Evolutionary conservation across 73 alveolate species (phyloP), one percentile per base, ranked within the genome.

Genomic region (Symbiodinium natans): DNA sequence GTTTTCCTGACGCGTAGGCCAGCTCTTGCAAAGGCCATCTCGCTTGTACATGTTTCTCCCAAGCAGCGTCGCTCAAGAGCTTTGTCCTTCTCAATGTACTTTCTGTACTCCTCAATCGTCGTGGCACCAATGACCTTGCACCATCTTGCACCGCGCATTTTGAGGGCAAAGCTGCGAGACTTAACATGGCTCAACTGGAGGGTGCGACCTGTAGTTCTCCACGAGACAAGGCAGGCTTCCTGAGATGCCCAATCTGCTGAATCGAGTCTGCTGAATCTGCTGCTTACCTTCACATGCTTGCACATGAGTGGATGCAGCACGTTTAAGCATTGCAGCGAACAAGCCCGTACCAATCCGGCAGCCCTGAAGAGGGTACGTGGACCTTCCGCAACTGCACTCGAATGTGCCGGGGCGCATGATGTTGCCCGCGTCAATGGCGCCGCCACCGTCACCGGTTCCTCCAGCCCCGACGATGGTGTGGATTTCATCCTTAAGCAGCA

Each of bases 381-480:
- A n/a, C n/a, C n/a, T n/a, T n/a, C n/a, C n/a, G n/a, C n/a, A n/a
- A n/a, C n/a, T n/a, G n/a, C n/a, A n/a, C n/a, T n/a, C n/a, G n/a
- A n/a, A n/a, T n/a, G n/a, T 82, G 63, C 41, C 63, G 38, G 39
- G 89, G 38, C 17, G 19, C 93, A 93, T 59, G 94, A 93, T 93
- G 82, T 93, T 82, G 39, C 99, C 99, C 10, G 98, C 98, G 13
- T 92, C 98, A 23, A 92, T 92, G 84, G 98, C 98, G 40, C 98
- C 98, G 15, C 98, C 98, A 41, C 98, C 83, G 54, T 74, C 98
- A 29, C 98, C 98, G 25, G 98, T 77, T 41, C 98, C 98, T 31
- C 98, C 98, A 80, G 98, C 98, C 23, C 98, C 98, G 27, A 92
- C 98, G 80, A 92, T 92, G 83, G 90, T 92, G 98, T 92, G 98